phyloP scores from a whole-genome alignment of 768 basidiomycete species.

The Lactarius evosmus region DNA sequence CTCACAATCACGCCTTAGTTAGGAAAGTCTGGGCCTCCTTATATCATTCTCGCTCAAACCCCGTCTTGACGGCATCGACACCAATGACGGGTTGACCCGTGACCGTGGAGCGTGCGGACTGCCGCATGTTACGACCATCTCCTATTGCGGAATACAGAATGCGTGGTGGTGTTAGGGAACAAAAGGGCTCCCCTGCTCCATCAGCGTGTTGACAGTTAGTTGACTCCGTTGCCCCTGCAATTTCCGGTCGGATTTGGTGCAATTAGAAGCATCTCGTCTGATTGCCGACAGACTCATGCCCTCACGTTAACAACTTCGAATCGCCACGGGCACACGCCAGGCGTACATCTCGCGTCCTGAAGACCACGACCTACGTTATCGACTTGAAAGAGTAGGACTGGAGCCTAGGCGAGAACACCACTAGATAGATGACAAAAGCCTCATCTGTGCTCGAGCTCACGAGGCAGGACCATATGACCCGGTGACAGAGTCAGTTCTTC shows the following conservation, averaged over 20 bases:
- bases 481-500: neutral
- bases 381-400: neutral
- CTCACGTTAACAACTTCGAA: neutral
- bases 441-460: no score
- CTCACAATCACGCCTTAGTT: neutral
- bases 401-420: neutral
- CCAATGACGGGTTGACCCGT: neutral
- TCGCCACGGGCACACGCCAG: neutral
- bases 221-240: conserved; percentile 4
- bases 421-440: neutral
- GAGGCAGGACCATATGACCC: no score
- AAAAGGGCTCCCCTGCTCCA: neutral
- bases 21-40: neutral
- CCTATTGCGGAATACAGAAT: neutral
- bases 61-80: conserved; percentile 28
- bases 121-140: neutral
- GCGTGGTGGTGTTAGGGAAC: neutral
- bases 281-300: neutral
- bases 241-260: neutral
- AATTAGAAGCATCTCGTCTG: neutral
- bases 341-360: neutral
- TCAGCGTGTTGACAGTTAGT: neutral
- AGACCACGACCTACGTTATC: neutral
- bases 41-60: neutral
- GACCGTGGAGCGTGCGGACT: neutral